phyloP scores from a whole-genome alignment of 2,329 filamentous ascomycete species.

The Penicillium paneum region DNA sequence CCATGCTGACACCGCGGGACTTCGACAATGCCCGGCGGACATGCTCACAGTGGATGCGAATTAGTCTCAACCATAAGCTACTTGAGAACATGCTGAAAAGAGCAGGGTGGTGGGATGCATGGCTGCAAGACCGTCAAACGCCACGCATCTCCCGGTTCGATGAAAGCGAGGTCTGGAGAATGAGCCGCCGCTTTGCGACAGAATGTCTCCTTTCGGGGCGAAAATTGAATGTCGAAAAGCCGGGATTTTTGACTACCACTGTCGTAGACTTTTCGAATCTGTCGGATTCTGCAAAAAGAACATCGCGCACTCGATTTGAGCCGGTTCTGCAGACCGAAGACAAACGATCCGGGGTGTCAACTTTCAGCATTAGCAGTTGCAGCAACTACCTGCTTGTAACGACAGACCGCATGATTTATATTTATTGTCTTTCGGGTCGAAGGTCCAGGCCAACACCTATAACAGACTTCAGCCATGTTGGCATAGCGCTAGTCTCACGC shows the following conservation, averaged over 20 bases:
- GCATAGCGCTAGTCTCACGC: conserved; percentile 48
- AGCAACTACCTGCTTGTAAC: conserved; percentile 57
- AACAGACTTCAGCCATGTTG: conserved; percentile 28
- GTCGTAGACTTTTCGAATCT: conserved; percentile 29
- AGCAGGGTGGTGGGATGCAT: conserved; percentile 54
- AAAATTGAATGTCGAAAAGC: conserved; percentile 28
- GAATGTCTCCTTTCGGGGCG: conserved; percentile 48
- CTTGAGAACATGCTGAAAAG: conserved; percentile 54
- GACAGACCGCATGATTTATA: conserved; percentile 53
- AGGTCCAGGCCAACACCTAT: conserved; percentile 19
- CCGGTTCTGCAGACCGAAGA: conserved; percentile 10
- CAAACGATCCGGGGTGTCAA: conserved; percentile 24
- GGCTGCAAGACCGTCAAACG: conserved; percentile 29
- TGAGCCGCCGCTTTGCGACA: conserved; percentile 50
- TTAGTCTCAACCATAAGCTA: conserved; percentile 52
- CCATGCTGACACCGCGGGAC: conserved; percentile 45
- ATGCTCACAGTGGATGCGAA: conserved; percentile 59
- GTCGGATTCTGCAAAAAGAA: conserved; percentile 12
- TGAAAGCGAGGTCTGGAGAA: conserved; percentile 34
- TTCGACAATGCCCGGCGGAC: conserved; percentile 61
- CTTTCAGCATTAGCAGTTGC: conserved; percentile 57
- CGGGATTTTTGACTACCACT: conserved; percentile 41
- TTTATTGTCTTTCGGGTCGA: conserved; percentile 49
- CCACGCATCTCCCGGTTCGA: conserved; percentile 36
- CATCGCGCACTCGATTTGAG: conserved; percentile 14